These are phyloP conservation scores for Cystobasidiaceae sp. DNA, from an alignment of 1,284 basidiomycete species.

Conservation along the genomic window DNA sequence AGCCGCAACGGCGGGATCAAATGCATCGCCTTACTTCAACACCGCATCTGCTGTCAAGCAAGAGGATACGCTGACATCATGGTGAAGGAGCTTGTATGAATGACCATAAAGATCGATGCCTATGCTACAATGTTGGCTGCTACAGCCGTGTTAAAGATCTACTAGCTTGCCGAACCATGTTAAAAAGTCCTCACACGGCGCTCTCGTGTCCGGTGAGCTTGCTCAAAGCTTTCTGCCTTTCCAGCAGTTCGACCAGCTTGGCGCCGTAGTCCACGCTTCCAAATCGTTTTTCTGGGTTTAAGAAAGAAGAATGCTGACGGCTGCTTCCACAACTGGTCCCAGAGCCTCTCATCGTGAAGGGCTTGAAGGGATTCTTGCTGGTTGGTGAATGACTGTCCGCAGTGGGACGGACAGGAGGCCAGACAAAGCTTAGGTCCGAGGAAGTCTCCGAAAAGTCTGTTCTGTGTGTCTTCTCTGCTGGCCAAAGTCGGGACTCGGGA, in stretches of 20 bases:
- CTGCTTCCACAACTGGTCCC: neutral
- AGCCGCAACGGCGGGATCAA: neutral
- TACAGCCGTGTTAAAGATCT: no score
- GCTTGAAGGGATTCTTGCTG: neutral
- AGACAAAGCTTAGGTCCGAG: slow-evolving; percentile 3
- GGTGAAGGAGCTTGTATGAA: neutral
- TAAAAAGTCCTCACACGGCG: neutral
- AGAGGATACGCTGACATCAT: neutral
- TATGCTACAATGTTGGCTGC: no score
- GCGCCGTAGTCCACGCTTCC: neutral
- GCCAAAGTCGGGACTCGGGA: slow-evolving; percentile 7
- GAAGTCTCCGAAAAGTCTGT: neutral
- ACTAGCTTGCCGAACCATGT: no score
- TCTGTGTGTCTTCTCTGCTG: neutral
- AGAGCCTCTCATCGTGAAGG: slow-evolving; percentile 1
- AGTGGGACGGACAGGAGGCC: slow-evolving; percentile 5
- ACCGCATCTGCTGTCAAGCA: neutral
- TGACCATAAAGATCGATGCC: neutral
- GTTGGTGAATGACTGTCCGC: neutral
- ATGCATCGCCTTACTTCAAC: slow-evolving; percentile 9
- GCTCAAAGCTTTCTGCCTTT: slow-evolving; percentile 14
- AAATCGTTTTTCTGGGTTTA: slow-evolving; percentile 1
- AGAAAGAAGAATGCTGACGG: neutral
- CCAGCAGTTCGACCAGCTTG: slow-evolving; percentile 1
- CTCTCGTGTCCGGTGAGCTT: slow-evolving; percentile 1